These are phyloP conservation scores for Cucurbitaria berberidis DNA, from an alignment of 2,329 filamentous ascomycete species.

Conservation along the genomic window DNA sequence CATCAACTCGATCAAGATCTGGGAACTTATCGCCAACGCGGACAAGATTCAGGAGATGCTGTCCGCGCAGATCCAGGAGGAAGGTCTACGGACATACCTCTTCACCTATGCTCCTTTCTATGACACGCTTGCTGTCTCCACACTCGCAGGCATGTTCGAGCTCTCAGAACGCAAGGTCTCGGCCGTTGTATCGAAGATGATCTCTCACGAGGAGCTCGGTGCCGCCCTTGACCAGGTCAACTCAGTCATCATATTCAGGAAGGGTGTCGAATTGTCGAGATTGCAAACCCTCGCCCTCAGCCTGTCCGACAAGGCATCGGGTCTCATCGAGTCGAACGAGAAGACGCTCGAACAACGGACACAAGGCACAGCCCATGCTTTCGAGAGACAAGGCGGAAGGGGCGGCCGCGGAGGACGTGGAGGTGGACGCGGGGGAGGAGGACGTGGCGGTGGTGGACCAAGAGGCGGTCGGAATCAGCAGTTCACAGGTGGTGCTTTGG, in stretches of 20 bases:
- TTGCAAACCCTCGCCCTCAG: constrained; percentile 94
- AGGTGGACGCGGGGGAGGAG: constrained; percentile 65
- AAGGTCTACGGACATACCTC: constrained; percentile 95
- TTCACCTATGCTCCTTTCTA: constrained; percentile 99
- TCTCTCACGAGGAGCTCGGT: constrained; percentile 96
- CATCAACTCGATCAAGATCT: constrained; percentile 99
- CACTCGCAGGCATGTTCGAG: constrained; percentile 93
- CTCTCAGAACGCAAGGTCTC: constrained; percentile 87
- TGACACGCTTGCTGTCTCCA: constrained; percentile 88
- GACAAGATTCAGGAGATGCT: constrained; percentile 98
- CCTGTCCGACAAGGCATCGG: constrained; percentile 93
- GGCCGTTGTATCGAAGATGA: constrained; percentile 99
- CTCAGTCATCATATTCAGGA: constrained; percentile 96
- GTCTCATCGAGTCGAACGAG: constrained; percentile 96
- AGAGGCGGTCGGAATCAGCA: constrained; percentile 70
- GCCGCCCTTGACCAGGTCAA: constrained; percentile 98
- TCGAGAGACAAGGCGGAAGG: constrained; percentile 87
- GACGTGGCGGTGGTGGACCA: constrained; percentile 65
- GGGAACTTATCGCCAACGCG: constrained; percentile 93
- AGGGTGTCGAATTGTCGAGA: constrained; percentile 96
- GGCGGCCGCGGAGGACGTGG: constrained; percentile 65
- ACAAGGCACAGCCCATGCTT: constrained; percentile 92
- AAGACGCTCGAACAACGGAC: constrained; percentile 96
- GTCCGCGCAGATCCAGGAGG: constrained; percentile 96
- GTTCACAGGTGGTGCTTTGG: constrained; percentile 81